Conservation (phyloP, 2,329 filamentous ascomycete species). For the Hymenoscyphus scutula region DNA sequence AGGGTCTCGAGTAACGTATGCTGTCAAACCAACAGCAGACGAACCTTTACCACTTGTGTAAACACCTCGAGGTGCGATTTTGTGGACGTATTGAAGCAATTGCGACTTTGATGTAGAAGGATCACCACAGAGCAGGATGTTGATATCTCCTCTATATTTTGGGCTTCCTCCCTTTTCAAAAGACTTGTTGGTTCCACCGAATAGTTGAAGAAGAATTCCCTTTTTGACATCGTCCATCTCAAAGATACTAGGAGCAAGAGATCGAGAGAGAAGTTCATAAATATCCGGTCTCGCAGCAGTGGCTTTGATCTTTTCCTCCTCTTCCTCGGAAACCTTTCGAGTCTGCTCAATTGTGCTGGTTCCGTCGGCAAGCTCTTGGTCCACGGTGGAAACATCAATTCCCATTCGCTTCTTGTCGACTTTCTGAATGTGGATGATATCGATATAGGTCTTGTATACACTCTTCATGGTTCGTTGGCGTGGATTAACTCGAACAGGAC, state of each 20-base stretch:
- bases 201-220: conserved; percentile 92
- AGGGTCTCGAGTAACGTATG: conserved; percentile 73
- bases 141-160: conserved; percentile 95
- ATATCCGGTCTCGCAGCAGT: conserved; percentile 80
- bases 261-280: conserved; percentile 88
- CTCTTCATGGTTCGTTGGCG: conserved; percentile 90
- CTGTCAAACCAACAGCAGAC: conserved; percentile 72
- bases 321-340: conserved; percentile 78
- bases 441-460: conserved; percentile 96
- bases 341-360: conserved; percentile 75
- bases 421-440: conserved; percentile 94
- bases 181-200: conserved; percentile 96
- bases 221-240: conserved; percentile 99
- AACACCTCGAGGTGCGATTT: conserved; percentile 87
- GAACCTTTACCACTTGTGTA: conserved; percentile 77
- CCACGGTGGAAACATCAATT: conserved; percentile 83
- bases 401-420: conserved; percentile 94
- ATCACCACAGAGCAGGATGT: conserved; percentile 93
- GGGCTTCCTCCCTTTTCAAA: conserved; percentile 96
- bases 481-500: conserved; percentile 89
- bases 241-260: conserved; percentile 90
- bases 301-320: conserved; percentile 82
- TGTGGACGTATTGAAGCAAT: conserved; percentile 90
- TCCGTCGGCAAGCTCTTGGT: conserved; percentile 64
- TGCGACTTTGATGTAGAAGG: conserved; percentile 97